Conservation (phyloP, 768 basidiomycete genomes). For the Sutorius australiensis region DNA sequence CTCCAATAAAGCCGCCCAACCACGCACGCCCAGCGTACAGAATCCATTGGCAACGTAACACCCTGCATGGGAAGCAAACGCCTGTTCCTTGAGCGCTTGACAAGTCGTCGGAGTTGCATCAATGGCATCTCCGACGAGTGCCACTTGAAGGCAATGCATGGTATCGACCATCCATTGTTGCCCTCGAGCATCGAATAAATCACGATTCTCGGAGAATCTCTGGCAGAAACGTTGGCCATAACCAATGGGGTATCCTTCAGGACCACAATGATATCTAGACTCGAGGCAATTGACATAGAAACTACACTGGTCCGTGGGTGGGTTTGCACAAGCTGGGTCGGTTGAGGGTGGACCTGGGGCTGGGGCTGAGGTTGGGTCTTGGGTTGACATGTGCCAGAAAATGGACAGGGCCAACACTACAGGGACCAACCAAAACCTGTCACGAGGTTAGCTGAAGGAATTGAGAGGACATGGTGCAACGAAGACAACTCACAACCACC, state of each 20-base stretch:
- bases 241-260: constrained; percentile 40
- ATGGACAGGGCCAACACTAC: not conserved
- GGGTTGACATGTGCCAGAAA: not conserved
- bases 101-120: constrained; percentile 30
- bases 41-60: constrained; percentile 44
- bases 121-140: constrained; percentile 36
- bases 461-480: not conserved
- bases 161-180: constrained; percentile 43
- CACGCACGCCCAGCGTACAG: constrained; percentile 33
- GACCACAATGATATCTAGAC: constrained; percentile 42
- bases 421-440: not conserved
- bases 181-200: constrained; percentile 30
- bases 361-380: not conserved
- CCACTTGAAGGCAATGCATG: constrained; percentile 45
- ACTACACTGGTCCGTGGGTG: constrained; percentile 37
- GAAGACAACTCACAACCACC: not conserved
- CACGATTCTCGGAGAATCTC: constrained; percentile 33
- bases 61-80: constrained; percentile 39
- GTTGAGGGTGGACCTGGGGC: constrained; percentile 13
- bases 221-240: constrained; percentile 41
- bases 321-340: constrained; percentile 21
- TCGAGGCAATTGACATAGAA: constrained; percentile 47
- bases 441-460: not conserved
- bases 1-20: constrained; percentile 37
- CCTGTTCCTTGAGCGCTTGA: constrained; percentile 32